phyloP scores from a whole-genome alignment of 768 basidiomycete species.

The Sarcodon aspratus region DNA sequence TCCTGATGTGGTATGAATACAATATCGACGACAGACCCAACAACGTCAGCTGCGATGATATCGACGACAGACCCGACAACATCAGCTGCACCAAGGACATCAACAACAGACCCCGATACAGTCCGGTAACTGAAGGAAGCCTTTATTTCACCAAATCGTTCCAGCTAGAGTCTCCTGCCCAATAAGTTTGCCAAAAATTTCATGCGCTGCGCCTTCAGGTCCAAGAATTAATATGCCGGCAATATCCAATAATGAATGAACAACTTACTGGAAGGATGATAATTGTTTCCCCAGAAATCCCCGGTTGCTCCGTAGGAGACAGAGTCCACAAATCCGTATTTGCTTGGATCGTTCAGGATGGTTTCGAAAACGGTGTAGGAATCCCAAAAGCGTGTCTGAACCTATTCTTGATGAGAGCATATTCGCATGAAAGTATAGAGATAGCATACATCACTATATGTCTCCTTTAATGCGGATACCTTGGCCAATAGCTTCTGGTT shows the following conservation, averaged over 20 bases:
- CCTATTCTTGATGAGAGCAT: conserved; percentile 16
- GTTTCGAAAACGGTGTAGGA: conserved; percentile 35
- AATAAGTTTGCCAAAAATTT: conserved; percentile 13
- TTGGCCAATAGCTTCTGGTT: conserved; percentile 36
- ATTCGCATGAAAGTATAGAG: neutral
- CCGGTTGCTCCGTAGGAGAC: conserved; percentile 31
- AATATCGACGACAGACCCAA: no score
- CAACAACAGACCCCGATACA: no score
- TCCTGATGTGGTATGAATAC: no score
- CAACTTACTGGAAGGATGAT: conserved; percentile 36
- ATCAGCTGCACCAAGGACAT: no score
- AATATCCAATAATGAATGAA: neutral
- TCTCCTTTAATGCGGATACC: conserved; percentile 28
- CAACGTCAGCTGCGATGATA: no score
- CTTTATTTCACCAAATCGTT: conserved; percentile 12
- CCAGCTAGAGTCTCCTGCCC: conserved; percentile 7
- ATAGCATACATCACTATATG: conserved; percentile 32
- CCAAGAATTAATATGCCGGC: neutral
- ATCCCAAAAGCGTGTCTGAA: conserved; percentile 39
- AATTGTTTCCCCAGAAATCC: conserved; percentile 49
- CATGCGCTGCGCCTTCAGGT: conserved; percentile 12
- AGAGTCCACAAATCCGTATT: conserved; percentile 47
- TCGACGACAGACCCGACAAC: no score
- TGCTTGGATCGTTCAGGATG: conserved; percentile 33
- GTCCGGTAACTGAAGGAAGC: no score